Evolutionary conservation across 441 rosid genomes (phyloP), one percentile per base, ranked within the genome.

Genomic region (Erysimum cheiri): DNA sequence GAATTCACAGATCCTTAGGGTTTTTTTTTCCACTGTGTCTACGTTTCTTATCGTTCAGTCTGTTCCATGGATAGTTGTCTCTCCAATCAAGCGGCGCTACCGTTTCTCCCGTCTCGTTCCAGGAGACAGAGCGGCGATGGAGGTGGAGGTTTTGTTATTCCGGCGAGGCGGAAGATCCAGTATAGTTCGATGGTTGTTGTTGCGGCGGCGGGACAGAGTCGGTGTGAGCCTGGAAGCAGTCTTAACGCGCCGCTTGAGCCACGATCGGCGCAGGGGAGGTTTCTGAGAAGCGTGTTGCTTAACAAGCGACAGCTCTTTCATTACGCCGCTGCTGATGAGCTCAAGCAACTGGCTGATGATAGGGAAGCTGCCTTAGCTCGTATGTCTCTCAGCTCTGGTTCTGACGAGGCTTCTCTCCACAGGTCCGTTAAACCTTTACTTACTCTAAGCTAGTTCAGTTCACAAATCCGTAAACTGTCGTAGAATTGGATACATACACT

Each of bases 201-300:
- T 7, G 73, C 69, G 4, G 82, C 91, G 10, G 85, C 89, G 13
- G 90, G 90, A 7, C 77, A 79, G 14, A 87, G 92, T 71, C 91
- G 78, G 75, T 89, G 90, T 65, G 96, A 90, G 79, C 83, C 91
- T 36, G 84, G 91, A 66, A 82, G 92, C 40, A 82, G 96, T 73
- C 81, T 93, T 59, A 91, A 93, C 83, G 81, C 91, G 17, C 97
- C 98, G 67, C 83, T 93, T 35, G 92, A 84, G 76, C 91, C 84
- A 9, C 76, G 79, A 49, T 84, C 98, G 0, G 48, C 81, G n/a
- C 77, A 84, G 22, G 98, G 98, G 8, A 85, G 67, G 85, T 83
- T 82, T 57, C 55, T 91, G 61, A 83, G 86, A 49, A 73, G 85
- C 12, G 96, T 93, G 58, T 75, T 93, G 67, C 83, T 80, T 65